Evolutionary conservation across 768 basidiomycete species (phyloP), one percentile per base, ranked within the genome.

Genomic region (Mycena chlorophos): DNA sequence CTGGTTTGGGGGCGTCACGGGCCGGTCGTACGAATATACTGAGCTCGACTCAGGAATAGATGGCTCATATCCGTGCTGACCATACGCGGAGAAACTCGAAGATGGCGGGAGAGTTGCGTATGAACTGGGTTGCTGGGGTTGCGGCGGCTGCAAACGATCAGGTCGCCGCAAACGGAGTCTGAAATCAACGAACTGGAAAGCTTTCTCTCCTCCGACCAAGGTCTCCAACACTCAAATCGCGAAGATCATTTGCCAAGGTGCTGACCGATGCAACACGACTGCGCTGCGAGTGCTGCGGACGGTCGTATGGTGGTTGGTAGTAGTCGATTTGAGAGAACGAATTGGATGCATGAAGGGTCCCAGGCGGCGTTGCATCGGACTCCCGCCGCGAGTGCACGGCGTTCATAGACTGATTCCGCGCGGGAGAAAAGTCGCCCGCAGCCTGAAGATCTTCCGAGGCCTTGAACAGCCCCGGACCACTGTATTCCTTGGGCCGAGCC

Each of bases 241-340:
- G 79, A 57, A 91, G 86, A 47, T 87, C 85, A 54, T 79, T 80
- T 20, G 82, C 69, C n/a, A 89, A 52, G 37, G 75, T 73, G 57
- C 87, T 86, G 23, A 86, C 66, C 1, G 78, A 72, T 16, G 77
- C 66, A 22, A 65, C 55, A 27, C 70, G 69, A 59, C 70, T 75
- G 31, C 76, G 43, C 19, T 55, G 56, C 19, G 22, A 20, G 6
- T 25, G 22, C 46, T 47, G 23, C 20, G 43, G 73, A 48, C 78
- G 79, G 56, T 91, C 88, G 63, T 93, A 93, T 1, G 84, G 83
- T 0, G 89, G 83, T 31, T 81, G 81, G 65, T 94, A 94, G 19
- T 91, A 72, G 61, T 89, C 86, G 4, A 86, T 70, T 31, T 79
- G 75, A 10, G 82, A 82, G 43, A 81, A 71, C 20, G 88, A 86